A percentile compares a stretch with the other conserved stretches of the same genome.
These are phyloP conservation scores for Noccaea bulbosa DNA, from an alignment of 345 rosid species.

Conservation along the genomic window DNA sequence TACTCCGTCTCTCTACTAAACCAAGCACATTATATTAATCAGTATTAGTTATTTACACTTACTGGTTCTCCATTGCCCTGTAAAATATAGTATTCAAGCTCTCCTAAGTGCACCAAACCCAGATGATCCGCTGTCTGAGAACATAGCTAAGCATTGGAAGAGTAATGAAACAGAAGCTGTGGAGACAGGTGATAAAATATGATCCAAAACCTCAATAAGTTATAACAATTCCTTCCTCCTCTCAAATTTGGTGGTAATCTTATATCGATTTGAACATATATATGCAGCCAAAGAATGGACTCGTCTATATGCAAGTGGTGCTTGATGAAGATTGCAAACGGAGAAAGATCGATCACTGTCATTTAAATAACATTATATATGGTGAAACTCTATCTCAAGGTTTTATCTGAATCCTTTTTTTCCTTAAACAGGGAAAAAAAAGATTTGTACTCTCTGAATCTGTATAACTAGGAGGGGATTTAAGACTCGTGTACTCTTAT, in stretches of 20 bases:
- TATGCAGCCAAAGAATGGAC: slow-evolving; percentile 99
- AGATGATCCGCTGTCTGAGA: slow-evolving; percentile 97
- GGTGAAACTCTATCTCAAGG: slow-evolving; percentile 42
- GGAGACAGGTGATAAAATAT: slow-evolving; percentile 41
- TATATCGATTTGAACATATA: slow-evolving; percentile 17
- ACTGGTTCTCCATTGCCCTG: not conserved
- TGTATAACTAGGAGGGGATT: slow-evolving; percentile 35
- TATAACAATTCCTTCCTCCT: not conserved
- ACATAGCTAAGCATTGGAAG: slow-evolving; percentile 99
- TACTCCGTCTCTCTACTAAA: not conserved
- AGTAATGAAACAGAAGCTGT: slow-evolving; percentile 64
- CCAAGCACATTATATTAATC: not conserved
- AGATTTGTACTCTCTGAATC: slow-evolving; percentile 33
- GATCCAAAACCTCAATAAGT: not conserved
- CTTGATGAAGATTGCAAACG: slow-evolving; percentile 48
- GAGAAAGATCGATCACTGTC: slow-evolving; percentile 32
- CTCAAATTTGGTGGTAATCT: not conserved
- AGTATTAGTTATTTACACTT: not conserved
- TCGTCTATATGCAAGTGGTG: slow-evolving; percentile 89
- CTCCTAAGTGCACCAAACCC: slow-evolving; percentile 98
- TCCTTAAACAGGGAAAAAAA: slow-evolving; percentile 16
- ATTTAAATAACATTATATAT: slow-evolving; percentile 44
- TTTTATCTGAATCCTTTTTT: slow-evolving; percentile 39
- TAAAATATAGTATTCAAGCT: slow-evolving; percentile 73
- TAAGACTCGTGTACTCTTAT: slow-evolving; percentile 34